Evolutionary conservation across 129 eudicot genomes (phyloP), one percentile per base, ranked within the genome.

Genomic region (Smallanthus sonchifolius): DNA sequence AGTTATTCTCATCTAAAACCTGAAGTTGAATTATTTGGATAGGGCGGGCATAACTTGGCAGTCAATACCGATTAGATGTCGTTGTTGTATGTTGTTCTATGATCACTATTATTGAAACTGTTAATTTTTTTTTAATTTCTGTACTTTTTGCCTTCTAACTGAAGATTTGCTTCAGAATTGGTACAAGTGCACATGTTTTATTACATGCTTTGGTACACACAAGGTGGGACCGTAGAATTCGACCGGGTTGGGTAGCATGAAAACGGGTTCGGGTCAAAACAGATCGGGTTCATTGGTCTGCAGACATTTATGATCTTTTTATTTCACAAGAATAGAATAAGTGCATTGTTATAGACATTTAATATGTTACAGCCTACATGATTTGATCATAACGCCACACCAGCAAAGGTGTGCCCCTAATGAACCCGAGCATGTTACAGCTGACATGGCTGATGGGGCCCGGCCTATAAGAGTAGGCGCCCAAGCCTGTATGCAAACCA

Each of bases 401-500:
- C 52, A 45, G 52, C 4, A 45, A 45, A 45, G 52, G 52, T 13
- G 4, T 13, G 9, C 49, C 6, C 8, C 7, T 14, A 49, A n/a
- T 3, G 57, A 49, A 19, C 51, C 3, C 4, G 51, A 45, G 51
- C 51, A 11, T 24, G 30, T 13, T 3, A 45, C 51, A 1, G 13
- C 51, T 8, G 15, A 10, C 15, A 45, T 8, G 51, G 14, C 13
- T 45, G 51, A 49, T 5, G 20, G 8, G 20, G 20, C 57, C 6
- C 20, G 20, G 30, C 32, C 34, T 6, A n/a, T n/a, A n/a, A n/a
- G n/a, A n/a, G n/a, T n/a, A n/a, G n/a, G n/a, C n/a, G n/a, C n/a
- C n/a, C n/a, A n/a, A n/a, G n/a, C 34, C 62, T 20, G 86, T 74
- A 75, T 95, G 89, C 52, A 92, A 81, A 81, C 86, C 98, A 69